Evolutionary conservation across 164 flowering plant genomes (phyloP).

Genomic region (Houttuynia cordata): DNA sequence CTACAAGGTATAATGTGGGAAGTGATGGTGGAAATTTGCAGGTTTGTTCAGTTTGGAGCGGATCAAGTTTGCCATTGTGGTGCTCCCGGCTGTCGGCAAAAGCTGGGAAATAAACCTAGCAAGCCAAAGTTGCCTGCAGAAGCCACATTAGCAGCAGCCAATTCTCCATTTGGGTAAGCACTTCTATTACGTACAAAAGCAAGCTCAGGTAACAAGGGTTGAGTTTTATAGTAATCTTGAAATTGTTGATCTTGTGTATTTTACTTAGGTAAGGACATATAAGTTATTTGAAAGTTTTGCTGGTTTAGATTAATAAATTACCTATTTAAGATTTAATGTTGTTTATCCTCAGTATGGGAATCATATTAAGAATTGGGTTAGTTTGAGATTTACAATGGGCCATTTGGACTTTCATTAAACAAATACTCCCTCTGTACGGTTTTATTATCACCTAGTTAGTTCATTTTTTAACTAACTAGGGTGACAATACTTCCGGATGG

Average conservation of each 20-base stretch:
- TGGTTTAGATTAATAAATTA: not conserved
- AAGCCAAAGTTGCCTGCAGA: conserved; percentile 67
- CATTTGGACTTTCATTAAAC: too few relatives aligned
- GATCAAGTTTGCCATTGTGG: conserved; percentile 98
- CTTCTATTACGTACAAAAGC: conserved; percentile 20
- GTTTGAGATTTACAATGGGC: too few relatives aligned
- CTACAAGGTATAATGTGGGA: not conserved
- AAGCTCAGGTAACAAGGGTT: conserved; percentile 15
- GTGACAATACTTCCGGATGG: too few relatives aligned
- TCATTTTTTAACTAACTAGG: too few relatives aligned
- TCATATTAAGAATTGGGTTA: too few relatives aligned
- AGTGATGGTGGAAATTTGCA: conserved; percentile 32
- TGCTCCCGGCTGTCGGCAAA: conserved; percentile 64
- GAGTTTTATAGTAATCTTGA: too few relatives aligned
- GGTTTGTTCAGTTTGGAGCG: conserved; percentile 99
- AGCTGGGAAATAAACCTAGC: conserved; percentile 78
- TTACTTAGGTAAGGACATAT: too few relatives aligned
- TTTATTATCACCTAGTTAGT: too few relatives aligned
- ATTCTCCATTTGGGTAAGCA: conserved; percentile 40
- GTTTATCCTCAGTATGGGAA: too few relatives aligned
- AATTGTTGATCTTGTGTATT: too few relatives aligned
- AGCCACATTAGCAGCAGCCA: conserved; percentile 39
- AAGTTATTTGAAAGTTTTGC: too few relatives aligned
- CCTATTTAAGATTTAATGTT: not conserved
- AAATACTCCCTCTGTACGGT: too few relatives aligned